These are phyloP conservation scores for Kwoniella bestiolae DNA, from an alignment of 768 basidiomycete species.

Conservation along the genomic window DNA sequence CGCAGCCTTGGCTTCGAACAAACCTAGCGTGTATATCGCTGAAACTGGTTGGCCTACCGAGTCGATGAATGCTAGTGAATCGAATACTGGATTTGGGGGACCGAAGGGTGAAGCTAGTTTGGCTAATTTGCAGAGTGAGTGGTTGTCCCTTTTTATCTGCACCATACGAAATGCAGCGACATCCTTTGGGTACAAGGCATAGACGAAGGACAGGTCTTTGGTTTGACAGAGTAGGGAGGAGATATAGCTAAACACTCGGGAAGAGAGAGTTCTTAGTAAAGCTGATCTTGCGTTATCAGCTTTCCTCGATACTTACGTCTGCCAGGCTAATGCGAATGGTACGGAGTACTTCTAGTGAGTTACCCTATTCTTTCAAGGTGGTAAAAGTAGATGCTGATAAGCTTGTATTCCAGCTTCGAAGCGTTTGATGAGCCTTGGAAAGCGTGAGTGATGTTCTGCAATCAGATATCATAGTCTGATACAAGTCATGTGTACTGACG, in stretches of 20 bases:
- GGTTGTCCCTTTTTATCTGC: not conserved
- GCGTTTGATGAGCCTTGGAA: constrained; percentile 84
- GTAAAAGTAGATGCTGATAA: not conserved
- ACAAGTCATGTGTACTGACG: too few species aligned
- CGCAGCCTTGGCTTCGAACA: constrained; percentile 69
- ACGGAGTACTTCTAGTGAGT: constrained; percentile 78
- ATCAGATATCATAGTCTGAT: too few species aligned
- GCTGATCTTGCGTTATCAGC: constrained; percentile 25
- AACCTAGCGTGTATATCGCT: constrained; percentile 84
- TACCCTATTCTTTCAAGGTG: not conserved
- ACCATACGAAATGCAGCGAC: too few species aligned
- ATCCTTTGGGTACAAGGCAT: too few species aligned
- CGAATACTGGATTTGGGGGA: constrained; percentile 69
- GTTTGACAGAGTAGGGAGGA: too few species aligned
- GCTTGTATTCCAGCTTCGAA: constrained; percentile 57
- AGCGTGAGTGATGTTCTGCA: too few species aligned
- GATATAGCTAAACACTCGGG: too few species aligned
- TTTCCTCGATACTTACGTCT: constrained; percentile 86
- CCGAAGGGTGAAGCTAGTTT: constrained; percentile 63
- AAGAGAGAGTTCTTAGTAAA: not conserved
- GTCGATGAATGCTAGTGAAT: constrained; percentile 56
- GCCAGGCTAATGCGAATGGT: constrained; percentile 77
- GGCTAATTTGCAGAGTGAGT: constrained; percentile 62
- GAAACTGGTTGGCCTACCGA: constrained; percentile 70
- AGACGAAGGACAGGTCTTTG: too few species aligned